Base-by-base conservation (phyloP, 371 early-diverging fungal genomes). In the Circinella minor region DNA sequence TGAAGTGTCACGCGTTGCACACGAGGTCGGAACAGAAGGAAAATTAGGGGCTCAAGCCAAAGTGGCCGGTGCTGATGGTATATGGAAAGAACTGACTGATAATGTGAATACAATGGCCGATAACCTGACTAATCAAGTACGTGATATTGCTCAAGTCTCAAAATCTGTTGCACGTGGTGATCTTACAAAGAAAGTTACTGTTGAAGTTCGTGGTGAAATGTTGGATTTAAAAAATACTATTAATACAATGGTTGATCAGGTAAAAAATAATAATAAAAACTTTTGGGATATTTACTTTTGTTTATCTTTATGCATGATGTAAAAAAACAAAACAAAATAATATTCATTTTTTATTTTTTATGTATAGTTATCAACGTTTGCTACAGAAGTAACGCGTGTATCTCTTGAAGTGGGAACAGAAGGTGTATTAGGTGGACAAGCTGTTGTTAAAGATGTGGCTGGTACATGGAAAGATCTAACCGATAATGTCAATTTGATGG, bases 391-490 rank as follows among this genome's bases (percentile, higher is more conserved):
- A 15, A 83, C 85, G 49, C 84, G 87, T n/a, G 89, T 91, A 0
- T 84, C 89, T 8, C 68, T 82, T 8, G 88, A 89, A 70, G 91
- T 91, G 51, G 89, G 91, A 4, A 91, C 89, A 0, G 89, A 88
- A 38, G 90, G 90, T 9, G 84, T 82, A 57, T 78, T 91, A 1
- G 90, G 90, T 61, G 91, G 85, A 8, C 86, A 86, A 67, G 90
- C 90, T 20, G 73, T 76, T 3, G 88, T 88, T 37, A 74, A 76
- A 14, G 82, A 80, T 49, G 86, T 89, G 4, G 85, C 79, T 37
- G 85, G 85, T 27, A 87, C 87, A 4, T 88, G 88, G 88, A 85
- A 86, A 72, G 86, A 86, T 66, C 62, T 88, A 15, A 90, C 91
- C 2, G 85, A 87, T 55, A 89, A 86, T 61, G 87, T 89, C 70